phyloP scores from a whole-genome alignment of 805 yeast species.

The Wickerhamomyces ciferrii region DNA sequence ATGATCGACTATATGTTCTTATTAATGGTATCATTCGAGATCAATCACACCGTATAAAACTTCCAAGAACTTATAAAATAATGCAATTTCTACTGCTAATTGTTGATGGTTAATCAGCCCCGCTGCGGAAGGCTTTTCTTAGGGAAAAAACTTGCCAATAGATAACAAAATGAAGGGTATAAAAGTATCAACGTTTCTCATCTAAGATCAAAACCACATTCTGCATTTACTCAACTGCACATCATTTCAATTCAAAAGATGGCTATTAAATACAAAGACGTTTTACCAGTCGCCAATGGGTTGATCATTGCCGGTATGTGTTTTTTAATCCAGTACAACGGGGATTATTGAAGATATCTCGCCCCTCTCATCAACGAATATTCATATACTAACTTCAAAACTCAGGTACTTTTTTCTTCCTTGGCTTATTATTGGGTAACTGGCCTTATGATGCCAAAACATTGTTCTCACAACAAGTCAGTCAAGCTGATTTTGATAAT shows the following conservation, averaged over 20 bases:
- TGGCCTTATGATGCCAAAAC: slow-evolving; percentile 78
- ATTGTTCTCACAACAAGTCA: slow-evolving; percentile 54
- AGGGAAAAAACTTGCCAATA: neutral
- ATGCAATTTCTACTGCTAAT: neutral
- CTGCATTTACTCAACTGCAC: too few species aligned
- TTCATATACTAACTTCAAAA: neutral
- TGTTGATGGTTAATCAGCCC: neutral
- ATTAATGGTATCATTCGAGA: too few species aligned
- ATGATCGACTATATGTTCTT: too few species aligned
- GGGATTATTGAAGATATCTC: neutral
- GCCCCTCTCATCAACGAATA: neutral
- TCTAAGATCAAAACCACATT: too few species aligned
- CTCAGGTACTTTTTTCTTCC: slow-evolving; percentile 59
- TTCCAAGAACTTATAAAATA: neutral
- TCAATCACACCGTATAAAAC: neutral
- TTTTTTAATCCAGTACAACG: neutral
- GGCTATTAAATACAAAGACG: slow-evolving; percentile 32
- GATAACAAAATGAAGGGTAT: neutral
- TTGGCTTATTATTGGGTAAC: slow-evolving; percentile 76
- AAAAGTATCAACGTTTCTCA: neutral
- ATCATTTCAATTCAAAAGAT: slow-evolving; percentile 5
- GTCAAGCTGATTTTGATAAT: slow-evolving; percentile 46
- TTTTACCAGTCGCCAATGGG: slow-evolving; percentile 41
- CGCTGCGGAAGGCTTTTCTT: neutral
- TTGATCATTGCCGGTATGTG: slow-evolving; percentile 33